Percentiles rank a stretch among this genome's conserved stretches.
Evolutionary conservation across 768 basidiomycete genomes (phyloP).

Genomic region (Boletus subcaerulescens): DNA sequence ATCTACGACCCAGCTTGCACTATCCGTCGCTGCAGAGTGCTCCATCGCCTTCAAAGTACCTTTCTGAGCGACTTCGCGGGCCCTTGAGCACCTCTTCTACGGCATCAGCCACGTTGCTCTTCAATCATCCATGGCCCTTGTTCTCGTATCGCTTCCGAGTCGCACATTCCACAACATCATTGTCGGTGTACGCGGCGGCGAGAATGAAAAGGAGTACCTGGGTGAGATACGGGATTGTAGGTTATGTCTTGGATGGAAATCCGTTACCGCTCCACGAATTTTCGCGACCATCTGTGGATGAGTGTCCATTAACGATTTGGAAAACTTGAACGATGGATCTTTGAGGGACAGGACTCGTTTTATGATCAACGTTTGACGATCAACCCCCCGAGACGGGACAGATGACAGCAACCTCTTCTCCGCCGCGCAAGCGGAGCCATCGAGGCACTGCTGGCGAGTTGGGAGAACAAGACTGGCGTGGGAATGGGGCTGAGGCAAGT

Average conservation of each 20-base stretch:
- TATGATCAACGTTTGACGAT: background rate
- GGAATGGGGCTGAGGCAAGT: too few relatives aligned
- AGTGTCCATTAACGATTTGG: constrained; percentile 87
- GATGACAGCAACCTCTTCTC: constrained; percentile 78
- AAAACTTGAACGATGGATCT: constrained; percentile 90
- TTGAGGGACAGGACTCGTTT: constrained; percentile 83
- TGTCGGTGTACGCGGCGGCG: constrained; percentile 65
- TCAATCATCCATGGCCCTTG: constrained; percentile 65
- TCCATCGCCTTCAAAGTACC: constrained; percentile 65
- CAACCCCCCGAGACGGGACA: constrained; percentile 81
- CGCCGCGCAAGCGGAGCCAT: constrained; percentile 66
- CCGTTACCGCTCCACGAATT: constrained; percentile 80
- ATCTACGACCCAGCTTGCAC: too few relatives aligned
- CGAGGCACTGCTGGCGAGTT: too few relatives aligned
- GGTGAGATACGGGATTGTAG: constrained; percentile 76
- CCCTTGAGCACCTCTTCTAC: constrained; percentile 62
- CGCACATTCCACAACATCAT: constrained; percentile 45
- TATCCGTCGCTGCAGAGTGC: constrained; percentile 61
- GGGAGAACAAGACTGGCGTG: too few relatives aligned
- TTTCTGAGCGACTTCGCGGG: constrained; percentile 62
- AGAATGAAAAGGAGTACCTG: constrained; percentile 63
- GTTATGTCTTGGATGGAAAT: constrained; percentile 72
- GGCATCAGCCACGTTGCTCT: constrained; percentile 70
- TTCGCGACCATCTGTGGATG: constrained; percentile 60
- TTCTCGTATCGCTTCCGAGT: constrained; percentile 40